Evolutionary conservation across 257 asterid species (phyloP).

Genomic region (Rubia yunnanensis): DNA sequence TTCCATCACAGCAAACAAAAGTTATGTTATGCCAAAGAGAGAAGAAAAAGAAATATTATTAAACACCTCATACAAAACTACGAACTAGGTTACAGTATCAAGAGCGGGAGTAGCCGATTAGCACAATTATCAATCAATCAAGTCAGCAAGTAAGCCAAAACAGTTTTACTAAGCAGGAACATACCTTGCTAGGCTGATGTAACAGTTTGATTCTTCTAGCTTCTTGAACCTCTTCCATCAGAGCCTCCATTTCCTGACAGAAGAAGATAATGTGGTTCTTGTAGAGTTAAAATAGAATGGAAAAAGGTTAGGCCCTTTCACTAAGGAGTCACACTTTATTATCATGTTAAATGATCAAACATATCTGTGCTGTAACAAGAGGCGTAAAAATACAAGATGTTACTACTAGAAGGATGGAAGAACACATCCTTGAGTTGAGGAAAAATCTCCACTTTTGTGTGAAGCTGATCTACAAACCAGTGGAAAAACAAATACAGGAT

Average conservation of each 20-base stretch:
- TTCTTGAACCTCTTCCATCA: conserved; percentile 91
- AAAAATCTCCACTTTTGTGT: neutral
- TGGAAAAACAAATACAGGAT: neutral
- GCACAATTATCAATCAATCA: neutral
- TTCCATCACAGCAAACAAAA: neutral
- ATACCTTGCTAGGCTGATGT: conserved; percentile 64
- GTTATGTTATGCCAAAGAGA: neutral
- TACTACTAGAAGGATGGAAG: neutral
- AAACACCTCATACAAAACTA: neutral
- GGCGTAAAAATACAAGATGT: neutral
- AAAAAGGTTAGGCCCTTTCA: neutral
- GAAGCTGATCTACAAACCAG: neutral
- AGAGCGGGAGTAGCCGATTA: neutral
- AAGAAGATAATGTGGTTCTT: neutral
- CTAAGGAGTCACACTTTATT: neutral
- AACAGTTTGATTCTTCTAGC: conserved; percentile 67
- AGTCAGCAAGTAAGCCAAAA: neutral
- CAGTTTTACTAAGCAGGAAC: conserved; percentile 2
- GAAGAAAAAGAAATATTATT: neutral
- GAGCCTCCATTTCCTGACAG: conserved; percentile 45
- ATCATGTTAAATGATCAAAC: neutral
- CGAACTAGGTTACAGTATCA: neutral
- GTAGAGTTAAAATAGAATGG: neutral
- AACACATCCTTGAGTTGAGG: neutral
- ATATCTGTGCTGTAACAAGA: neutral